Evolutionary conservation across 306 rosid species (phyloP), one percentile per base, ranked within the genome.

Genomic region (Citrullus mucosospermus): DNA sequence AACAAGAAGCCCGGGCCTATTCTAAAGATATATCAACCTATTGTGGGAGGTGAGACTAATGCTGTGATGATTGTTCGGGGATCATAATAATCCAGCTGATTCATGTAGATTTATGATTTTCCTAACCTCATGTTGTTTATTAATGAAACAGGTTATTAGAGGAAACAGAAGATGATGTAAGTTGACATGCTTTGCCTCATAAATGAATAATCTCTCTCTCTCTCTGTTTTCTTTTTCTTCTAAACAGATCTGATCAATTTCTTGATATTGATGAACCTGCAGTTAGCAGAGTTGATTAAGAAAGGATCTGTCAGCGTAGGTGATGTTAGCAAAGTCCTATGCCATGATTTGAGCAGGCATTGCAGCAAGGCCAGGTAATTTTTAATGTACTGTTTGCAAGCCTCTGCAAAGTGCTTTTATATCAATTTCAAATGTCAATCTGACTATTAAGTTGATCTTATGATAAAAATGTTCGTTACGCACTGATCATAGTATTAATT

Each of bases 91-190:
- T 34, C 32, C 48, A 54, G 63, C 46, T 54, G 61, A 60, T 51
- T 50, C 32, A 53, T 54, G 17, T 53, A 57, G 54, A 59, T 69
- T 59, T 62, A 34, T 59, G 66, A 55, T 39, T 80, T 61, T 76
- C 58, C 62, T 14, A 76, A 62, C 41, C 89, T 90, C 85, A 89
- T 83, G 77, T 77, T 39, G 78, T 85, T 82, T 78, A 65, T 76
- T 32, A 51, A 7, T 80, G 86, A 76, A 28, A 80, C 92, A 92
- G 96, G 81, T 92, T 96, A 79, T 92, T 92, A 58, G 99, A 95
- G 88, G 93, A 88, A 77, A 91, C 97, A 36, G 97, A 96, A 85
- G 98, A 96, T 77, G 93, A 92, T 88, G 97, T 92, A 83, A 84
- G 60, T 48, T 87, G 79, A 48, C 41, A 44, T 84, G 51, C 74